Conservation (phyloP, 345 rosid species). For the Corchorus capsularis region DNA sequence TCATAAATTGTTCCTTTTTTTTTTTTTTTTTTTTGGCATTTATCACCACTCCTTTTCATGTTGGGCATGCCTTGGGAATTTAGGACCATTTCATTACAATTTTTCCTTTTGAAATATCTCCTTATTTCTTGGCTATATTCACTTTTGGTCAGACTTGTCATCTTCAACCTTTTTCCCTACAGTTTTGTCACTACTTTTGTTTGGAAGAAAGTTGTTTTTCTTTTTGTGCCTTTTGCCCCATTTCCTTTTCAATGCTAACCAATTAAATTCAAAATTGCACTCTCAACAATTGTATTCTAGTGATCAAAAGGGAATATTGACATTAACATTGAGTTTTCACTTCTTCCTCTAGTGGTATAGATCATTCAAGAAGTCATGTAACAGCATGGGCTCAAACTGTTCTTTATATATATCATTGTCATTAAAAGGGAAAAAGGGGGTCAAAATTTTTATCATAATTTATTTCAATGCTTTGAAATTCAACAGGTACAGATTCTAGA, state of each 20-base stretch:
- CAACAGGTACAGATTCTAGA: background rate
- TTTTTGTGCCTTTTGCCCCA: background rate
- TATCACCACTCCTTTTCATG: background rate
- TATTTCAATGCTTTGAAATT: background rate
- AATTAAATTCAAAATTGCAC: background rate
- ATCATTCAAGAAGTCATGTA: too few relatives aligned
- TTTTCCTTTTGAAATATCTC: background rate
- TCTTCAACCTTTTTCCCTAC: background rate
- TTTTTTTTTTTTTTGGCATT: slow-evolving; percentile 7
- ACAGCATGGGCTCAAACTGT: too few relatives aligned
- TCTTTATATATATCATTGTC: background rate
- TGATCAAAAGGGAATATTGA: too few relatives aligned
- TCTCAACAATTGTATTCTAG: too few relatives aligned
- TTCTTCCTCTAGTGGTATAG: too few relatives aligned
- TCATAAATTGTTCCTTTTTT: too few relatives aligned
- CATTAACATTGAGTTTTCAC: too few relatives aligned
- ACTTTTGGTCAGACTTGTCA: too few relatives aligned
- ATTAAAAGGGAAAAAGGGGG: too few relatives aligned
- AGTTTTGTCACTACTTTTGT: background rate
- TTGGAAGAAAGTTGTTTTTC: background rate
- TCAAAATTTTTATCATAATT: background rate
- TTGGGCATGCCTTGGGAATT: background rate
- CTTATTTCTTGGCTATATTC: background rate
- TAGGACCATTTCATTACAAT: too few relatives aligned
- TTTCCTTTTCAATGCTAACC: background rate